A percentile compares a stretch with the other conserved stretches of the same genome.
Evolutionary conservation across 2,329 filamentous ascomycete genomes (phyloP).

Genomic region (Xylariaceae sp.): DNA sequence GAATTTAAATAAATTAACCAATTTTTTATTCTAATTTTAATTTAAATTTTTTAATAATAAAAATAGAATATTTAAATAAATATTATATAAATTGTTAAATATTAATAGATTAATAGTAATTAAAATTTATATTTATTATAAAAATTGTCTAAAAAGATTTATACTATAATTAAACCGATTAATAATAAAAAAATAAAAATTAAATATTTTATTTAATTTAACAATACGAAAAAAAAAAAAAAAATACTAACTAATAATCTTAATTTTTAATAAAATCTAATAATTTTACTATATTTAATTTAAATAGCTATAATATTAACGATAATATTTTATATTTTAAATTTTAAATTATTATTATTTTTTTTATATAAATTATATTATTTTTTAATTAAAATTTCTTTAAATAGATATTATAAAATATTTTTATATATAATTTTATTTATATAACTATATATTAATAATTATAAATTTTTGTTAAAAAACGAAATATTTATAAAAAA

Average conservation of each 20-base stretch:
- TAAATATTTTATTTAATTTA: not conserved
- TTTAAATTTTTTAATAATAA: not conserved
- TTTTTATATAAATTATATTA: not conserved
- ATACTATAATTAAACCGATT: no score
- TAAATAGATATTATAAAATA: not conserved
- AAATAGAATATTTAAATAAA: not conserved
- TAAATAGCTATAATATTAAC: not conserved
- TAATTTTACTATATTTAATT: no score
- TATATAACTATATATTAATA: no score
- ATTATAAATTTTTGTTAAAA: no score
- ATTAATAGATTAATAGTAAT: not conserved
- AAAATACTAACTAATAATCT: no score
- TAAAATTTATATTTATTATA: not conserved
- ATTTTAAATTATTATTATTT: not conserved
- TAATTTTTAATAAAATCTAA: not conserved
- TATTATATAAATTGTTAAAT: not conserved
- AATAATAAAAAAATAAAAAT: not conserved
- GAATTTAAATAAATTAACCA: no score
- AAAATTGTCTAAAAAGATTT: no score
- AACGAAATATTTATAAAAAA: not conserved
- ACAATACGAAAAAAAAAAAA: no score
- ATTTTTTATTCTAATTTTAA: no score
- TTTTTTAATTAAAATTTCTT: not conserved
- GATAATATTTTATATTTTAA: not conserved
- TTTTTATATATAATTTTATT: no score